Conservation (phyloP, 805 yeast species). For the Candida taoyuanica region DNA sequence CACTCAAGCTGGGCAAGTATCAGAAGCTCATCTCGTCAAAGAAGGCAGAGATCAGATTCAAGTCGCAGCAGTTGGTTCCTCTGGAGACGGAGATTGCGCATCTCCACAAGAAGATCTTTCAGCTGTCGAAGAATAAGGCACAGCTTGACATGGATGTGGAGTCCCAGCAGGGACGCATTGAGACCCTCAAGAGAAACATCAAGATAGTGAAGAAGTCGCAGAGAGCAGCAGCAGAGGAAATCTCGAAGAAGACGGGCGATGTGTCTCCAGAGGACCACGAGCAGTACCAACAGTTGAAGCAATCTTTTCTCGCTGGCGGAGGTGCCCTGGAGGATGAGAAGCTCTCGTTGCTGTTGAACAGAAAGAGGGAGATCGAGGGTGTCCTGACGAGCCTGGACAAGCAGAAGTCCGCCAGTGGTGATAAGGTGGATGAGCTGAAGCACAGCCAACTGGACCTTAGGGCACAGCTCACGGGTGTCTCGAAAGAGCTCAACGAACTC, state of each 20-base stretch:
- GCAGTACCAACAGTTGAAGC: slow-evolving; percentile 57
- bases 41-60: slow-evolving; percentile 37
- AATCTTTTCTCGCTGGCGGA: slow-evolving; percentile 51
- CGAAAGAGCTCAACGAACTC: slow-evolving; percentile 26
- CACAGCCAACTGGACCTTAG: slow-evolving; percentile 29
- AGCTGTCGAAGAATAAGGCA: slow-evolving; percentile 42
- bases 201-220: slow-evolving; percentile 39
- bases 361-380: slow-evolving; percentile 38
- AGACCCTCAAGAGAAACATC: slow-evolving; percentile 43
- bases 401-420: slow-evolving; percentile 32
- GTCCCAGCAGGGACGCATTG: slow-evolving; percentile 43
- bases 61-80: slow-evolving; percentile 52
- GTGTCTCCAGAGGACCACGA: slow-evolving; percentile 47
- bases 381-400: slow-evolving; percentile 35
- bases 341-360: slow-evolving; percentile 36
- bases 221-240: slow-evolving; percentile 33
- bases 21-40: slow-evolving; percentile 35
- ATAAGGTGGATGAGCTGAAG: slow-evolving; percentile 33
- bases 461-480: slow-evolving; percentile 19
- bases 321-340: slow-evolving; percentile 52
- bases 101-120: slow-evolving; percentile 40
- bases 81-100: slow-evolving; percentile 52
- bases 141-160: slow-evolving; percentile 49
- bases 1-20: slow-evolving; percentile 38
- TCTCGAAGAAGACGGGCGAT: slow-evolving; percentile 29